phyloP scores from a whole-genome alignment of 768 basidiomycete genomes.

The Leucocoprinus sp. region DNA sequence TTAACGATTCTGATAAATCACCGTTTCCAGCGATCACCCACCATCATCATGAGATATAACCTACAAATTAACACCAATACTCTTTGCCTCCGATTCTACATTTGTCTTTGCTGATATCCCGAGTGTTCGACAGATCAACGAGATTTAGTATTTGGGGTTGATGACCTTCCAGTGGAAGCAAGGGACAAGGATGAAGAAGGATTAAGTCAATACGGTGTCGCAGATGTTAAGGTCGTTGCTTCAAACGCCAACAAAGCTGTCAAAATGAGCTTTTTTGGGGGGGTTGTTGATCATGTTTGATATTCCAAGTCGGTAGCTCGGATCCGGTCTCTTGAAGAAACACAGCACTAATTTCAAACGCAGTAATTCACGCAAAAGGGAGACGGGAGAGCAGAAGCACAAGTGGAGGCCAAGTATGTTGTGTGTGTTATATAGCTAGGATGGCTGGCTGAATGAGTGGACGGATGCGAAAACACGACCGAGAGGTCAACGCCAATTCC shows the following conservation, averaged over 20 bases:
- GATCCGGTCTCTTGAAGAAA: too few species aligned
- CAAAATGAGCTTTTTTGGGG: not conserved
- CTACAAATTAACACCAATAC: constrained; percentile 45
- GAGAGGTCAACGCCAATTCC: too few species aligned
- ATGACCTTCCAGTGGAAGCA: too few species aligned
- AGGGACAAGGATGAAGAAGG: too few species aligned
- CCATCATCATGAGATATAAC: constrained; percentile 13
- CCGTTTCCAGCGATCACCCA: not conserved
- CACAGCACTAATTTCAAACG: too few species aligned
- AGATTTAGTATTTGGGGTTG: constrained; percentile 9
- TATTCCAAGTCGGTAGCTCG: not conserved
- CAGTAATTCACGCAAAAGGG: too few species aligned
- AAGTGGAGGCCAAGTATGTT: too few species aligned
- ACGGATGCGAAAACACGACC: too few species aligned
- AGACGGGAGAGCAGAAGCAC: too few species aligned
- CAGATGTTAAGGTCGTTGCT: not conserved
- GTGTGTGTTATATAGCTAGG: too few species aligned
- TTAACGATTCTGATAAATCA: constrained; percentile 43
- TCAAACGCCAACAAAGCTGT: not conserved
- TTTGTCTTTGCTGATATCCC: constrained; percentile 42
- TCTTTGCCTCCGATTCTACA: constrained; percentile 44
- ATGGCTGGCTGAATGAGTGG: too few species aligned
- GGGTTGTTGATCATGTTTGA: not conserved
- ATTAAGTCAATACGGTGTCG: not conserved
- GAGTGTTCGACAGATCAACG: constrained; percentile 23